These are phyloP conservation scores for Saturnispora quitensis DNA, from an alignment of 805 yeast species.

Conservation along the genomic window DNA sequence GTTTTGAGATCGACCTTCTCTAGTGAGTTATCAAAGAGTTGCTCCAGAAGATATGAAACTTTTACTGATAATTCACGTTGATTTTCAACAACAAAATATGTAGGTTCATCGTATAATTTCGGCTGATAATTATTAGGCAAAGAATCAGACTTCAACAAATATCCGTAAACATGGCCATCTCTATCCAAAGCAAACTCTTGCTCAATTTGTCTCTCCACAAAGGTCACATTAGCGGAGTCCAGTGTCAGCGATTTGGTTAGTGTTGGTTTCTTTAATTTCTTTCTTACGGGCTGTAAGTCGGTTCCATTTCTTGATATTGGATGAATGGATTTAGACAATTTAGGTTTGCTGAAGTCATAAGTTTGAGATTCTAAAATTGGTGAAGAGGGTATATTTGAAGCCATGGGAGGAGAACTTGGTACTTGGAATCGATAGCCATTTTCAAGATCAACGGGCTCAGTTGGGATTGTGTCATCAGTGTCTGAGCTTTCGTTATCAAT, in stretches of 20 bases:
- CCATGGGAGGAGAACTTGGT: slow-evolving; percentile 1
- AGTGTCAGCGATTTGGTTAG: neutral
- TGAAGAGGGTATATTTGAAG: slow-evolving; percentile 19
- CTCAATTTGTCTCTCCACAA: slow-evolving; percentile 21
- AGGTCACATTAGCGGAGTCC: slow-evolving; percentile 1
- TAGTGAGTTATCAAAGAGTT: slow-evolving; percentile 35
- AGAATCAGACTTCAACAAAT: slow-evolving; percentile 21
- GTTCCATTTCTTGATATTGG: slow-evolving; percentile 13
- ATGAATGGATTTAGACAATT: slow-evolving; percentile 12
- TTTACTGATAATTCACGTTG: slow-evolving; percentile 16
- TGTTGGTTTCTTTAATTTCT: slow-evolving; percentile 13
- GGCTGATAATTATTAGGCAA: slow-evolving; percentile 25
- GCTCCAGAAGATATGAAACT: slow-evolving; percentile 35
- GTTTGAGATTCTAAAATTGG: slow-evolving; percentile 15
- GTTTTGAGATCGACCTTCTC: slow-evolving; percentile 16
- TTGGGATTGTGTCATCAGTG: slow-evolving; percentile 5
- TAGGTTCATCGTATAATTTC: slow-evolving; percentile 27
- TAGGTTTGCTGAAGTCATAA: slow-evolving; percentile 7
- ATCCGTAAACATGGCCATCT: slow-evolving; percentile 32
- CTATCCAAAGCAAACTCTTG: slow-evolving; percentile 41
- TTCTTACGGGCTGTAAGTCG: slow-evolving; percentile 18
- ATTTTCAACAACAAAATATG: slow-evolving; percentile 24
- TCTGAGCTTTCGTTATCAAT: slow-evolving; percentile 3
- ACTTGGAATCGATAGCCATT: slow-evolving; percentile 6
- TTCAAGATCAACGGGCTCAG: neutral